Base-by-base conservation (phyloP, 768 basidiomycete genomes). In the Flagelloscypha sp. region DNA sequence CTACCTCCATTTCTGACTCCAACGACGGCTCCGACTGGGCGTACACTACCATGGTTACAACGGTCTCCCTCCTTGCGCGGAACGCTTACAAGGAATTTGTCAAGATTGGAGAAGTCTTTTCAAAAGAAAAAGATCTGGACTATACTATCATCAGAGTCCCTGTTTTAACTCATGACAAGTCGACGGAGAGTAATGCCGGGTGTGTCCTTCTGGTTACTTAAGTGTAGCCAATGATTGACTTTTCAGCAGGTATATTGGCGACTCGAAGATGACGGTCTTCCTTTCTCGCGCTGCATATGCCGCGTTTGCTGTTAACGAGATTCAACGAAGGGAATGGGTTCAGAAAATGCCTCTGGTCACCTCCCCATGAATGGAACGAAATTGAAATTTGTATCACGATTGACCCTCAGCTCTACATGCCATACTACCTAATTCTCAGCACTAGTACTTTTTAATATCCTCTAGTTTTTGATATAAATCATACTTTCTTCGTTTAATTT, bases 71-170 rank as follows among this genome's bases (percentile, higher is more conserved):
- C 5, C 48, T 64, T 41, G 58, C 53, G 1, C 54, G 45, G 28
- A 49, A 45, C 24, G 62, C 63, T 16, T 72, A 67, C 41, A 56
- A 48, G 21, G 68, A 68, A 40, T 46, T 71, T 17, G 64, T 67
- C 9, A 61, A 55, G 4, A 55, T 68, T 16, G 70, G 65, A 8
- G 54, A 67, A 37, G 48, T 42, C 20, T 53, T 68, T 19, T 50
- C 59, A 10, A 44, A 55, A 30, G 54, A 52, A n/a, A 47, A 48
- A 2, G 50, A 52, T 8, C 43, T 68, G 5, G 54, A 58, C 8
- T 72, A 67, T 65, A 72, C 66, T 17, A 62, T 70, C 20, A 68
- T 47, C 17, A 54, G 71, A 19, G 65, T 72, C 3, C 70, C 68
- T 2, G 21, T 65, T 6, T 37, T 71, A 43, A 63, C 46, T 22